Percentiles rank a stretch among this genome's conserved stretches.
phyloP scores from a whole-genome alignment of 495 filamentous ascomycete species.

The Lentithecium fluviatile region DNA sequence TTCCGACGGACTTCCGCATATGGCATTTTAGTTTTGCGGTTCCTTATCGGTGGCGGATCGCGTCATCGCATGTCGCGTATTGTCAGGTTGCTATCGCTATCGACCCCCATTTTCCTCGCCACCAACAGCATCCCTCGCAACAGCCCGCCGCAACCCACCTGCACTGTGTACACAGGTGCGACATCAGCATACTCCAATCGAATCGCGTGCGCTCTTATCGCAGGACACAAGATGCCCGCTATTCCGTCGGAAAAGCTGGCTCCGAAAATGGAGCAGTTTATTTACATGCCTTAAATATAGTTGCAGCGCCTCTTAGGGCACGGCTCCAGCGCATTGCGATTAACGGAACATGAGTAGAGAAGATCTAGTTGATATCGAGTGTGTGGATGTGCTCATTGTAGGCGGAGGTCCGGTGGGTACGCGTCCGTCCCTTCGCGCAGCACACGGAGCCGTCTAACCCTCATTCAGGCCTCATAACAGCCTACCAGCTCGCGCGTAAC shows the following conservation, averaged over 20 bases:
- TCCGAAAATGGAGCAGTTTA: no score
- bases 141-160: background rate
- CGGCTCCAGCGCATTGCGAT: no score
- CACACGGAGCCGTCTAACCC: background rate
- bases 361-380: slow-evolving; percentile 1
- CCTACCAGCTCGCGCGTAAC: slow-evolving; percentile 44
- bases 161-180: no score
- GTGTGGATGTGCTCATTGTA: slow-evolving; percentile 28
- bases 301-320: no score
- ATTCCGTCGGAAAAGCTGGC: no score
- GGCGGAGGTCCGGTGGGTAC: slow-evolving; percentile 31
- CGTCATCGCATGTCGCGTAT: no score
- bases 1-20: no score
- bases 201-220: no score
- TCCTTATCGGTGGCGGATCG: no score
- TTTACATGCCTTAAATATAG: no score
- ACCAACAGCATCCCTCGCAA: background rate
- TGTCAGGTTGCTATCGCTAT: background rate
- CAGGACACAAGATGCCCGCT: no score
- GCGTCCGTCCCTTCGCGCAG: background rate
- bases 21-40: no score
- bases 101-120: background rate
- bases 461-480: slow-evolving; percentile 46
- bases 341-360: background rate
- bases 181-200: background rate